Evolutionary conservation across 1,139 yeast species (phyloP).

Genomic region (Yamadazyma kanchanaburiensis): DNA sequence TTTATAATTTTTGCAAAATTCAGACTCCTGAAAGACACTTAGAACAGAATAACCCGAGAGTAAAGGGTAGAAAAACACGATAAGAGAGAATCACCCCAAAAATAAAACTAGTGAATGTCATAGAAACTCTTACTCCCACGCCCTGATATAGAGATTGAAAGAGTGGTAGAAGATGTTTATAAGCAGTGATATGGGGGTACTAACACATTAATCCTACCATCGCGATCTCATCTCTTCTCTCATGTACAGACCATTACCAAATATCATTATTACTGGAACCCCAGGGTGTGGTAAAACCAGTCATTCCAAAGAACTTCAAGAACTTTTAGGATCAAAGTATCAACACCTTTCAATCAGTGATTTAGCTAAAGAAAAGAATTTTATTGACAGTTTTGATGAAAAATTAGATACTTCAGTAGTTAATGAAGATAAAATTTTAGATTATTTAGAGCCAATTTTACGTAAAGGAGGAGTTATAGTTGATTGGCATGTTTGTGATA

Average conservation of each 20-base stretch:
- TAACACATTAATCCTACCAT: too few species aligned
- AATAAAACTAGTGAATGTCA: too few species aligned
- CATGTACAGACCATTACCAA: constrained; percentile 63
- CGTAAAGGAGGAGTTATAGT: constrained; percentile 81
- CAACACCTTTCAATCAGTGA: constrained; percentile 72
- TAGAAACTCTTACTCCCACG: too few species aligned
- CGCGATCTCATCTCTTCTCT: too few species aligned
- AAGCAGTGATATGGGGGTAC: too few species aligned
- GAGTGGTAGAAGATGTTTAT: too few species aligned
- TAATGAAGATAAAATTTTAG: constrained; percentile 86
- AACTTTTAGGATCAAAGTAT: constrained; percentile 23
- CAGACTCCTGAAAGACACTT: too few species aligned
- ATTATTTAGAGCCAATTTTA: constrained; percentile 73
- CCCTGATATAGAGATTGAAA: too few species aligned
- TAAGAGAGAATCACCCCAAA: too few species aligned
- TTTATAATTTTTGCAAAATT: too few species aligned
- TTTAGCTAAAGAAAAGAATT: constrained; percentile 71
- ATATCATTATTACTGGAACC: constrained; percentile 90
- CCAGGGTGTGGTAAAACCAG: constrained; percentile 97
- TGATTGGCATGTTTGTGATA: constrained; percentile 98
- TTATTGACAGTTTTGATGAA: constrained; percentile 83
- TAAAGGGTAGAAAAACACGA: too few species aligned
- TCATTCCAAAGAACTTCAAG: constrained; percentile 45
- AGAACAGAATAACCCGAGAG: too few species aligned
- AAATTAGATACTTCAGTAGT: constrained; percentile 83